A percentile compares a stretch with the other conserved stretches of the same genome.
Evolutionary conservation across 2,329 filamentous ascomycete genomes (phyloP).

Genomic region (Aspergillus carbonarius): DNA sequence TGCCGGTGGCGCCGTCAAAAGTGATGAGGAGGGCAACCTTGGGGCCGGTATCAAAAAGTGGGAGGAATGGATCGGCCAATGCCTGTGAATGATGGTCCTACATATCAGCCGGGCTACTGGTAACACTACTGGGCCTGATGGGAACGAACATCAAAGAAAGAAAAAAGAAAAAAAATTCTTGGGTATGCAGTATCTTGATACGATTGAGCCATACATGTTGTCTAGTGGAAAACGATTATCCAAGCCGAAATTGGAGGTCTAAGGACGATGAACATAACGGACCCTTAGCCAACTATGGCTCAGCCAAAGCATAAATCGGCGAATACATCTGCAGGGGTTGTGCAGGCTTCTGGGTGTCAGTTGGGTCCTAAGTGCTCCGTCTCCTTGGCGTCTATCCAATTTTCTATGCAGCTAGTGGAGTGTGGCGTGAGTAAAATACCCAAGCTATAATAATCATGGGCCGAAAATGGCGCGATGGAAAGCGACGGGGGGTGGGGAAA

Average conservation of each 20-base stretch:
- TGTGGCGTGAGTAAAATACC: not conserved
- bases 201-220: not conserved
- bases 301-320: not conserved
- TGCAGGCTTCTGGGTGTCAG: not conserved
- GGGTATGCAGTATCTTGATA: not conserved
- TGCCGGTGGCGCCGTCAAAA: conserved; percentile 65
- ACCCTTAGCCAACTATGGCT: not conserved
- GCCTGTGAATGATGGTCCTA: conserved; percentile 52
- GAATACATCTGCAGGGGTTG: not conserved
- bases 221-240: not conserved
- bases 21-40: conserved; percentile 53
- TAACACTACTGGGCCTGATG: not conserved
- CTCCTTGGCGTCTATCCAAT: conserved; percentile 23
- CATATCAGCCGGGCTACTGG: not conserved
- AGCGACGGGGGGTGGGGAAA: not conserved
- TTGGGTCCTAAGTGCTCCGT: conserved; percentile 14
- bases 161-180: too few relatives aligned
- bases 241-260: not conserved
- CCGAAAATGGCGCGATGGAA: not conserved
- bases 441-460: not conserved
- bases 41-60: conserved; percentile 74
- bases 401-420: conserved; percentile 8
- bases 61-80: conserved; percentile 86
- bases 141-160: not conserved
- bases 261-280: not conserved